Percentiles rank a stretch among this genome's conserved stretches.
These are phyloP conservation scores for Platismatia glauca DNA, from an alignment of 495 filamentous ascomycete species.

Conservation along the genomic window DNA sequence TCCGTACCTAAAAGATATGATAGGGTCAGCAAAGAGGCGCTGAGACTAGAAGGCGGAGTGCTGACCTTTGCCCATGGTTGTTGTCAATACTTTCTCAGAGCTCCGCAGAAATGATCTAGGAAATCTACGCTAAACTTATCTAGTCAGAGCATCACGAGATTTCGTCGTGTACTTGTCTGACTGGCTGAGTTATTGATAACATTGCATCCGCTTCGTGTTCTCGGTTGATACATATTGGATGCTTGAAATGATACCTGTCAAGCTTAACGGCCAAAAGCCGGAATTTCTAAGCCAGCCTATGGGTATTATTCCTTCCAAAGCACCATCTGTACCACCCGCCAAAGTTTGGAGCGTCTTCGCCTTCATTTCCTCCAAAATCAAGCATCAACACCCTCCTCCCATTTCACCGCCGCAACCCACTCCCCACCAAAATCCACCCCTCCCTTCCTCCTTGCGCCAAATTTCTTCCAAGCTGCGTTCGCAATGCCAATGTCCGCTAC, in stretches of 20 bases:
- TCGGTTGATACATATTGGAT: neutral
- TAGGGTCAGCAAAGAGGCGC: neutral
- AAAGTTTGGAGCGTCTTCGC: neutral
- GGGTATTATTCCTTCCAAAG: neutral
- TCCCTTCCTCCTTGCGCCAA: slow-evolving; percentile 59
- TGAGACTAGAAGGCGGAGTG: neutral
- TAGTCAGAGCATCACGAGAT: neutral
- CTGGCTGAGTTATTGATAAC: too few species aligned
- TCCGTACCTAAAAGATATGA: slow-evolving; percentile 43
- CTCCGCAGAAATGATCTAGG: neutral
- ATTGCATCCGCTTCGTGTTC: neutral
- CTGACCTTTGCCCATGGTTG: slow-evolving; percentile 15
- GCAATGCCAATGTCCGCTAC: slow-evolving; percentile 82
- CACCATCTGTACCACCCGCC: neutral
- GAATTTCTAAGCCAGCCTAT: neutral
- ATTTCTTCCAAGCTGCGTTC: slow-evolving; percentile 75
- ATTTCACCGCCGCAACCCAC: slow-evolving; percentile 56
- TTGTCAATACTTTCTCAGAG: neutral
- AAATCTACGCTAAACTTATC: neutral
- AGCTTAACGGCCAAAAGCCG: neutral
- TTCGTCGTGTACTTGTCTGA: too few species aligned
- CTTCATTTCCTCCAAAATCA: neutral
- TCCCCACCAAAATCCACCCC: slow-evolving; percentile 77
- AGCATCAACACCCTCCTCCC: neutral
- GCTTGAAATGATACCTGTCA: neutral